Conservation (phyloP, 2,329 filamentous ascomycete species). For the Pestalotiopsis sp. region DNA sequence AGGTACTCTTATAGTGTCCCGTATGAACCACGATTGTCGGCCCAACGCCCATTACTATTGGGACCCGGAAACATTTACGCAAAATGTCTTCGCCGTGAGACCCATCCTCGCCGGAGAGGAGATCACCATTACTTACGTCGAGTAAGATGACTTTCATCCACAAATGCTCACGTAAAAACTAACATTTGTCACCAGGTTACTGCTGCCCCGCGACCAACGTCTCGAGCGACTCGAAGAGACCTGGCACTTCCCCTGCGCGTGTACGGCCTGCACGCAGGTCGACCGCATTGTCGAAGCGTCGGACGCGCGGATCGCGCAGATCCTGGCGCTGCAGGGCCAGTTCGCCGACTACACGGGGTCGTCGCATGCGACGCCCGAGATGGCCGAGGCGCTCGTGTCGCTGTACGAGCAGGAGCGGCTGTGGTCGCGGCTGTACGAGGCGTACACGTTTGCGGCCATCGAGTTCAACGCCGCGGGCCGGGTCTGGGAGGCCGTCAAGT, state of each 20-base stretch:
- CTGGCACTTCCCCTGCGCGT: slow-evolving; percentile 44
- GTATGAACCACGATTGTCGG: slow-evolving; percentile 45
- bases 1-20: slow-evolving; percentile 28
- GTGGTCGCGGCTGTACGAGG: slow-evolving; percentile 35
- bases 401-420: slow-evolving; percentile 43
- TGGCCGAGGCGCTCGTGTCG: slow-evolving; percentile 38
- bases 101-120: slow-evolving; percentile 42
- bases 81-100: slow-evolving; percentile 38
- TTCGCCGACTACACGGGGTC: slow-evolving; percentile 36
- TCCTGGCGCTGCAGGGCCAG: slow-evolving; percentile 31
- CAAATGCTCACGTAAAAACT: background rate
- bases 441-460: slow-evolving; percentile 39
- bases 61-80: slow-evolving; percentile 36
- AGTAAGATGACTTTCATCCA: slow-evolving; percentile 21
- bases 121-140: slow-evolving; percentile 43
- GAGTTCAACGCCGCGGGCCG: slow-evolving; percentile 42
- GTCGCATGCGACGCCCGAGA: slow-evolving; percentile 31
- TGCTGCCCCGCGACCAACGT: slow-evolving; percentile 33
- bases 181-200: slow-evolving; percentile 22
- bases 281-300: slow-evolving; percentile 30
- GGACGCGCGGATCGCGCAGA: slow-evolving; percentile 35
- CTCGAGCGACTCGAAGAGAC: slow-evolving; percentile 30
- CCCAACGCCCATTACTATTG: slow-evolving; percentile 42
- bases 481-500: slow-evolving; percentile 39
- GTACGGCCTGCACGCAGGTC: slow-evolving; percentile 34